A percentile compares a stretch with the other conserved stretches of the same genome.
phyloP scores from a whole-genome alignment of 495 filamentous ascomycete species.

The Talaromyces ruber region DNA sequence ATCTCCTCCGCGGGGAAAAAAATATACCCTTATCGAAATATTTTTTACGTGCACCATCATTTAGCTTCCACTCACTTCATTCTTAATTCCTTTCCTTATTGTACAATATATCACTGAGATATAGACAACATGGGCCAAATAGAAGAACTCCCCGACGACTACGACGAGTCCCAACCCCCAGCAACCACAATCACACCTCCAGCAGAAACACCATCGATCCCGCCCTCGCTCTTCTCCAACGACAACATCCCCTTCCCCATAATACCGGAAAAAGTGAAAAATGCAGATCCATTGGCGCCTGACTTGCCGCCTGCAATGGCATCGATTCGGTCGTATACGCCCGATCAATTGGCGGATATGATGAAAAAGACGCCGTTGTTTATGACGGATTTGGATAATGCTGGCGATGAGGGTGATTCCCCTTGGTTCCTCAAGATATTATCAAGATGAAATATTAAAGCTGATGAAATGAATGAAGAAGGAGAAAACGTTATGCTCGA shows the following conservation, averaged over 20 bases:
- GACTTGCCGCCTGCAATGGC: conserved; percentile 52
- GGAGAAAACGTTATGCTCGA: conserved; percentile 70
- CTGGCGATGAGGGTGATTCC: conserved; percentile 37
- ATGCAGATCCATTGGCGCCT: conserved; percentile 22
- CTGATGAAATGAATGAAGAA: conserved; percentile 19
- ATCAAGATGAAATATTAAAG: not conserved
- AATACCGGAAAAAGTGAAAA: conserved; percentile 25
- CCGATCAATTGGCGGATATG: conserved; percentile 62
- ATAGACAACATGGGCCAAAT: conserved; percentile 18
- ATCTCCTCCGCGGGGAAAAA: not conserved
- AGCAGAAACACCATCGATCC: not conserved
- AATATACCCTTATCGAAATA: conserved; percentile 1
- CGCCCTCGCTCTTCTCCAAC: conserved; percentile 19
- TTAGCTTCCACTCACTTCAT: not conserved
- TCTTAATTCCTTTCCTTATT: not conserved
- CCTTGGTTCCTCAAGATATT: conserved; percentile 5
- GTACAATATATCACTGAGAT: not conserved
- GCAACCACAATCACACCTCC: conserved; percentile 16
- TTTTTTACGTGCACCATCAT: not conserved
- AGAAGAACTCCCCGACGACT: conserved; percentile 45
- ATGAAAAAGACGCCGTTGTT: conserved; percentile 83
- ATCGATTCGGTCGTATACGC: conserved; percentile 49
- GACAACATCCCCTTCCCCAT: conserved; percentile 35
- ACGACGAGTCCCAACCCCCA: conserved; percentile 34
- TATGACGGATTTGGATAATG: conserved; percentile 84